Conservation (phyloP, 805 yeast genomes). For the Vanderwaltozyma yarrowii region DNA sequence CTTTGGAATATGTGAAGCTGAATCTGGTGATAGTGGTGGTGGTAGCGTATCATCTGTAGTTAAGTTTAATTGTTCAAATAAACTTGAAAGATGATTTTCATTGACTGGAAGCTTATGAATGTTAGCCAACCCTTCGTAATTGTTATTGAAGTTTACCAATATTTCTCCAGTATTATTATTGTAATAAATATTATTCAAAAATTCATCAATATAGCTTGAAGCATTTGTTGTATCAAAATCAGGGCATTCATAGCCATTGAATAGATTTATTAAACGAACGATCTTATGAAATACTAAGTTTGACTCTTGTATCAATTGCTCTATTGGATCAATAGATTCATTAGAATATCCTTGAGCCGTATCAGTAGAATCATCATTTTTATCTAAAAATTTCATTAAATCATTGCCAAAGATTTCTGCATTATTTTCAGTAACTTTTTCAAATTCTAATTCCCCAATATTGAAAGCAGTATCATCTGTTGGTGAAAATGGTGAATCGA, state of each 20-base stretch:
- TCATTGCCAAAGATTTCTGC: constrained; percentile 25
- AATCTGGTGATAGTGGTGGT: too few relatives aligned
- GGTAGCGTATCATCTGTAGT: too few relatives aligned
- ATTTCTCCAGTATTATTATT: background rate
- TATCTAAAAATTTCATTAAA: constrained; percentile 15
- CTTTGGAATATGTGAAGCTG: too few relatives aligned
- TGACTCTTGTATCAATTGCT: constrained; percentile 20
- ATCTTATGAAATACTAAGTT: constrained; percentile 11
- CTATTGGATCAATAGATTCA: constrained; percentile 5
- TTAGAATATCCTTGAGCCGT: background rate
- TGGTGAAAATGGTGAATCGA: background rate
- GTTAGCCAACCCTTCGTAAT: background rate
- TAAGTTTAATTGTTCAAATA: too few relatives aligned
- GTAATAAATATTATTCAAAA: constrained; percentile 6
- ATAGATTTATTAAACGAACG: constrained; percentile 9
- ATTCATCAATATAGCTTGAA: constrained; percentile 9
- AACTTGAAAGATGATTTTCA: background rate
- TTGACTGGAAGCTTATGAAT: background rate
- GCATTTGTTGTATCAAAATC: constrained; percentile 7
- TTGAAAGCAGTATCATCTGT: background rate
- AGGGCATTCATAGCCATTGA: constrained; percentile 16
- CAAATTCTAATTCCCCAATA: constrained; percentile 27
- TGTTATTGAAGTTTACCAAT: background rate
- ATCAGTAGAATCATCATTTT: constrained; percentile 1
- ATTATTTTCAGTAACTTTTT: constrained; percentile 24